Evolutionary conservation across 2,329 filamentous ascomycete genomes (phyloP), one percentile per base, ranked within the genome.

Genomic region (Daldinia sp.): DNA sequence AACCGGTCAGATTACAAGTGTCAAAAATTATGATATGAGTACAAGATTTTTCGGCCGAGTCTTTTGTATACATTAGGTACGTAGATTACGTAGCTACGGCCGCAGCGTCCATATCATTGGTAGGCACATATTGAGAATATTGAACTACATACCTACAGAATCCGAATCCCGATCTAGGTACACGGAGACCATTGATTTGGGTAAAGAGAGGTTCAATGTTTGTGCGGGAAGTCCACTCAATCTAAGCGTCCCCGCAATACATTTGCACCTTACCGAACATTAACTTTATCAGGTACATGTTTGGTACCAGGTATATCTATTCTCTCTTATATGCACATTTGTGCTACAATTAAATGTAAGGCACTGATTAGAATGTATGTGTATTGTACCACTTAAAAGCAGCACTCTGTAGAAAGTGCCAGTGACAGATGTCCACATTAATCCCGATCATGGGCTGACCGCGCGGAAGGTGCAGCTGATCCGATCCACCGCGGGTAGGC

Each of bases 401-500:
- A n/a, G n/a, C n/a, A n/a, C n/a, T n/a, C n/a, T n/a, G n/a, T 43
- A 1, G 2, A 25, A 23, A 41, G 37, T 43, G 23, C 19, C 19
- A 11, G 21, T 23, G 30, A 47, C 25, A 43, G 15, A 48, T 25
- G 17, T 37, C 17, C 13, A 17, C 13, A 37, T 45, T n/a, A 47
- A 29, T 43, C 43, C 27, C 37, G 39, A 27, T 35, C 29, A 27
- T 57, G 52, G 56, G 37, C 56, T 49, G 55, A 51, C 49, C n/a
- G 47, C 41, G 29, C 39, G 21, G 48, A 50, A 51, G 35, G 54
- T 37, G 19, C 48, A 61, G 34, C 49, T 51, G 49, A 41, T 47
- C 41, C 41, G 41, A 37, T 39, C 35, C 17, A 43, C 47, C 48
- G n/a, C 39, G 17, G 11, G n/a, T n/a, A n/a, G n/a, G n/a, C n/a